These are phyloP conservation scores for Haplosporangium sp. DNA, from an alignment of 371 early-diverging fungal genomes.

Conservation along the genomic window DNA sequence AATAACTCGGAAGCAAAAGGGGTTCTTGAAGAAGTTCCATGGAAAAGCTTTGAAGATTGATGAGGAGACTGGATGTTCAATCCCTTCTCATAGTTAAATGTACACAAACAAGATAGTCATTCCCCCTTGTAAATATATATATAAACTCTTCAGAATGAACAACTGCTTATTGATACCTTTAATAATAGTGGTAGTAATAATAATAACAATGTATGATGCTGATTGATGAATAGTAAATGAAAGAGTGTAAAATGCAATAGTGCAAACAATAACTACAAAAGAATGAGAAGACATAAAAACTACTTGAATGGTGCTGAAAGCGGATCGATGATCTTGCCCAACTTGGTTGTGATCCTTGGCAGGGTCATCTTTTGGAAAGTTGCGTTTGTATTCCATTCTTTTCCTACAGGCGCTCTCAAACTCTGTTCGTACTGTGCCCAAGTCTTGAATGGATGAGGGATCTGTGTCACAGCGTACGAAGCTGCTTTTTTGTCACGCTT, in stretches of 20 bases:
- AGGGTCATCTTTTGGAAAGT: constrained; percentile 78
- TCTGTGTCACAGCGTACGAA: constrained; percentile 76
- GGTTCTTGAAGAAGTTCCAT: constrained; percentile 27
- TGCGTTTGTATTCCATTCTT: constrained; percentile 92
- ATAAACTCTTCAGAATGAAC: neutral
- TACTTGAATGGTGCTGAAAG: constrained; percentile 72
- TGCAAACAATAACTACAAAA: too few relatives aligned
- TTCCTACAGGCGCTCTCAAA: constrained; percentile 89
- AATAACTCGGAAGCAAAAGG: constrained; percentile 14
- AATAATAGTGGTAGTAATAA: neutral
- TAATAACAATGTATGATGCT: neutral
- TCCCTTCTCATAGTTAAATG: neutral
- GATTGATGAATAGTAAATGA: too few relatives aligned
- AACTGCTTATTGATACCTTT: neutral
- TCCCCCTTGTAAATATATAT: neutral
- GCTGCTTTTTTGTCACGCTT: constrained; percentile 80
- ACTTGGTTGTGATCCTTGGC: constrained; percentile 87
- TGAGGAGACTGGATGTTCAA: constrained; percentile 20
- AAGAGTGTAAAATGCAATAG: neutral
- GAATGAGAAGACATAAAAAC: constrained; percentile 1
- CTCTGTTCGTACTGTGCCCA: constrained; percentile 91
- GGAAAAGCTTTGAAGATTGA: constrained; percentile 31
- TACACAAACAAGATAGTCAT: neutral
- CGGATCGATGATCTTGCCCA: constrained; percentile 92
- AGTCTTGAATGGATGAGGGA: constrained; percentile 91